These are phyloP conservation scores for Diaporthe nobilis DNA, from an alignment of 2,329 filamentous ascomycete genomes.

Conservation along the genomic window DNA sequence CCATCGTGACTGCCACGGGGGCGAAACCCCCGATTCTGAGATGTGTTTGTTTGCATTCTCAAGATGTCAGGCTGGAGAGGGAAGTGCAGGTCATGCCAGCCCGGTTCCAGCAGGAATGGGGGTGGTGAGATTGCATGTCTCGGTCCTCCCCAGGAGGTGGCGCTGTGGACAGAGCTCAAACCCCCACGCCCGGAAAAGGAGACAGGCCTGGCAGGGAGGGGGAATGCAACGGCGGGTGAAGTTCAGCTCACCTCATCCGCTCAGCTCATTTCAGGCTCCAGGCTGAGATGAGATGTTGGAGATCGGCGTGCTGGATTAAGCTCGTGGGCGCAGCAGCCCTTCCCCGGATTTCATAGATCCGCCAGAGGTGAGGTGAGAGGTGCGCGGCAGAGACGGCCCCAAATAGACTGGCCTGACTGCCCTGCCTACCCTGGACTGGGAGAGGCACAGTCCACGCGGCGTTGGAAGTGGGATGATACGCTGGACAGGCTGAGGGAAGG, in stretches of 20 bases:
- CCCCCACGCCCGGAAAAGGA: slow-evolving; percentile 24
- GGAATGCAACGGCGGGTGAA: slow-evolving; percentile 19
- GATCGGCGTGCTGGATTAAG: slow-evolving; percentile 18
- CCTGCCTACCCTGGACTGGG: slow-evolving; percentile 13
- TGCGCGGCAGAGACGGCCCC: neutral
- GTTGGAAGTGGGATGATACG: slow-evolving; percentile 24
- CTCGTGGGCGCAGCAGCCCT: slow-evolving; percentile 23
- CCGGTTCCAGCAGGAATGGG: slow-evolving; percentile 13
- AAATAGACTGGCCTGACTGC: slow-evolving; percentile 28
- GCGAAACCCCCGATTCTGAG: neutral
- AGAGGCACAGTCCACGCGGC: slow-evolving; percentile 4
- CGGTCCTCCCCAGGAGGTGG: slow-evolving; percentile 30
- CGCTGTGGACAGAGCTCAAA: slow-evolving; percentile 19
- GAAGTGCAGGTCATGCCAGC: slow-evolving; percentile 12
- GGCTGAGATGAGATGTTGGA: slow-evolving; percentile 24
- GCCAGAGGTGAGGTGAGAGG: neutral
- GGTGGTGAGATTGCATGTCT: slow-evolving; percentile 37
- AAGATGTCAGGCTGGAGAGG: neutral
- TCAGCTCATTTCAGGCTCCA: neutral
- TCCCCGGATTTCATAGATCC: slow-evolving; percentile 21
- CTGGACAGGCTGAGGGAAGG: neutral
- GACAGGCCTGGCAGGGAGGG: neutral
- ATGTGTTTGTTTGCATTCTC: neutral
- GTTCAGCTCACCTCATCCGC: neutral
- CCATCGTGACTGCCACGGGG: neutral